These are phyloP conservation scores for Colletotrichum agaves DNA, from an alignment of 2,329 filamentous ascomycete species.

Conservation along the genomic window DNA sequence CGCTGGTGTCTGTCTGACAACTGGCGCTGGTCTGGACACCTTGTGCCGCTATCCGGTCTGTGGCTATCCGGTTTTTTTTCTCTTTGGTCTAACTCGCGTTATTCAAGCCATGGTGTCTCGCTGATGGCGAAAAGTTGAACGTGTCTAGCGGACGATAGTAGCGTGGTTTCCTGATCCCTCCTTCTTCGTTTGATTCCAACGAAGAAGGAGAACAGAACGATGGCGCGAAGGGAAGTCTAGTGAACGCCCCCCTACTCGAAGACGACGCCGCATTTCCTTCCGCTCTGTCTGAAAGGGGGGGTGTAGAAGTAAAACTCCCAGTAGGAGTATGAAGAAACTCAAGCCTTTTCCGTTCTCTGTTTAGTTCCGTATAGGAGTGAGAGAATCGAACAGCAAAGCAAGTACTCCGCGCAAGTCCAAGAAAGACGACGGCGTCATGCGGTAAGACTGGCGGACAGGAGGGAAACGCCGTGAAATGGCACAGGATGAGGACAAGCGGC, in stretches of 20 bases:
- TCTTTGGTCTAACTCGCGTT: background rate
- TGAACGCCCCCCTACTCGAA: too few relatives aligned
- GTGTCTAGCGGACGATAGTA: background rate
- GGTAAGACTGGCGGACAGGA: conserved; percentile 31
- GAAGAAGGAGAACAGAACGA: background rate
- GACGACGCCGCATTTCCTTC: conserved; percentile 18
- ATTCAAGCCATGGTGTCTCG: too few relatives aligned
- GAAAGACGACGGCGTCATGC: conserved; percentile 28
- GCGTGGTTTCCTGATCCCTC: background rate
- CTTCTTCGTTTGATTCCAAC: background rate
- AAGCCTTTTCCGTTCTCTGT: too few relatives aligned
- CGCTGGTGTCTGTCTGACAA: background rate
- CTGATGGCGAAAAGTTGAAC: too few relatives aligned
- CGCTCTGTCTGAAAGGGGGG: background rate
- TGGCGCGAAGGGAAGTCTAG: background rate
- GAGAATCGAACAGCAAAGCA: background rate
- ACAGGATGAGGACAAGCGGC: background rate
- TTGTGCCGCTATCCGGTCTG: background rate
- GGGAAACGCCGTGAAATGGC: conserved; percentile 4
- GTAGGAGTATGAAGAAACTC: too few relatives aligned
- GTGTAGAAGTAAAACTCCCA: background rate
- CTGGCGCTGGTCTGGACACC: conserved; percentile 4
- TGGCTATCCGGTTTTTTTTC: background rate
- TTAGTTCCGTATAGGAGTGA: background rate
- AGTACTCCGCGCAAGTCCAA: background rate